Percentiles rank a stretch among this genome's conserved stretches.
Evolutionary conservation across 1,284 basidiomycete species (phyloP).

Genomic region (Fomitopsis schrenkii): DNA sequence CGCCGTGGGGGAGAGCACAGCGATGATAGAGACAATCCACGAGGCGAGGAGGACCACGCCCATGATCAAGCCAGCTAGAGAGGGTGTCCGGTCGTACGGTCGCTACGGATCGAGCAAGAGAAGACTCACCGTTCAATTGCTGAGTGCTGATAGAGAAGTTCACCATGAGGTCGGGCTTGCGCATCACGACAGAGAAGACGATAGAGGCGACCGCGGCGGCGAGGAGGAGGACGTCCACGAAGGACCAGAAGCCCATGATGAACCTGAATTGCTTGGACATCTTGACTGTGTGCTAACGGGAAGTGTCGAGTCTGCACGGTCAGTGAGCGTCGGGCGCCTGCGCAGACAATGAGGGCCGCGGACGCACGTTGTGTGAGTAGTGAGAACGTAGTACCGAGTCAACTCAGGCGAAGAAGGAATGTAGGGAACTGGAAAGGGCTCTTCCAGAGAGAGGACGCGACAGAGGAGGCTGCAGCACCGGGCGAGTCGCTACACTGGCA

Average conservation of each 20-base stretch:
- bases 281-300: constrained; percentile 24
- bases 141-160: constrained; percentile 60
- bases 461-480: constrained; percentile 32
- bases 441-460: constrained; percentile 33
- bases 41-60: constrained; percentile 68
- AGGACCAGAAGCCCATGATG: constrained; percentile 66
- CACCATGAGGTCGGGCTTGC: constrained; percentile 56
- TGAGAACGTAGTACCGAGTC: constrained; percentile 14
- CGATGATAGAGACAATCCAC: constrained; percentile 63
- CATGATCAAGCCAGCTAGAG: constrained; percentile 65
- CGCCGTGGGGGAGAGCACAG: constrained; percentile 66
- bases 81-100: constrained; percentile 1
- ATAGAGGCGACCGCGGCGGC: constrained; percentile 63
- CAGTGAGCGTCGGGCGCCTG: neutral
- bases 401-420: constrained; percentile 13
- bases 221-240: constrained; percentile 66
- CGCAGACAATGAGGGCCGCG: constrained; percentile 1
- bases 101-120: neutral
- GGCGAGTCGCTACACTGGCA: constrained; percentile 13
- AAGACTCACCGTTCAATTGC: constrained; percentile 57
- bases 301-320: constrained; percentile 12
- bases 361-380: constrained; percentile 9
- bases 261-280: constrained; percentile 55
- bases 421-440: constrained; percentile 21
- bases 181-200: constrained; percentile 68